phyloP scores from a whole-genome alignment of 2,329 filamentous ascomycete species.

The Hirsutella thompsonii region DNA sequence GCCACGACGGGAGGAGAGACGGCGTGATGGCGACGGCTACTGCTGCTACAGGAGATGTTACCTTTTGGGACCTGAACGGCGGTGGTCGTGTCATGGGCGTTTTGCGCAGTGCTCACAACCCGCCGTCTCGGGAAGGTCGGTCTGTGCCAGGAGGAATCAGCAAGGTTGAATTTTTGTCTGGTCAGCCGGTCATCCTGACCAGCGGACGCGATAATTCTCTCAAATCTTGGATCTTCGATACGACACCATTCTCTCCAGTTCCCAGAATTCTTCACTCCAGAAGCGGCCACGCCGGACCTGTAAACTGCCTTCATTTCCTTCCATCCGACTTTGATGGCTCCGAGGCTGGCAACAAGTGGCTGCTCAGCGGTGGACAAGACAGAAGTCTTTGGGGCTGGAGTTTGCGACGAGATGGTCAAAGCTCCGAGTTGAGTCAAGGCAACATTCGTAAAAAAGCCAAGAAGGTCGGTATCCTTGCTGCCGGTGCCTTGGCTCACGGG shows the following conservation, averaged over 20 bases:
- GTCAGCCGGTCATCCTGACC: constrained; percentile 81
- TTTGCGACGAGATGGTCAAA: constrained; percentile 86
- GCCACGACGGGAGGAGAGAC: constrained; percentile 69
- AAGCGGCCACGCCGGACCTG: constrained; percentile 77
- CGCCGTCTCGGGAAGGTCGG: constrained; percentile 42
- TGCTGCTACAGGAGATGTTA: constrained; percentile 69
- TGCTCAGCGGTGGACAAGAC: constrained; percentile 80
- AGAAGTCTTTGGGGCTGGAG: constrained; percentile 95
- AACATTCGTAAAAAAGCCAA: constrained; percentile 79
- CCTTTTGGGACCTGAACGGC: constrained; percentile 89
- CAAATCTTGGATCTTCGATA: constrained; percentile 94
- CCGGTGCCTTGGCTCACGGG: constrained; percentile 41
- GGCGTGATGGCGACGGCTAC: constrained; percentile 93
- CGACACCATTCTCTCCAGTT: constrained; percentile 75
- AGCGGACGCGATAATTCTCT: constrained; percentile 88
- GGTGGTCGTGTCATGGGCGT: constrained; percentile 79
- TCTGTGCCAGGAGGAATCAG: constrained; percentile 65
- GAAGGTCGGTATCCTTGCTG: constrained; percentile 63
- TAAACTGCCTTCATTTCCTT: constrained; percentile 73
- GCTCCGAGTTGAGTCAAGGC: constrained; percentile 84
- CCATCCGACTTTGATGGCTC: constrained; percentile 82
- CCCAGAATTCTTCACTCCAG: constrained; percentile 76
- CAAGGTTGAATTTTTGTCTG: constrained; percentile 77
- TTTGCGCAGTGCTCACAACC: constrained; percentile 77
- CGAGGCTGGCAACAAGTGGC: constrained; percentile 83